Base-by-base conservation (phyloP, 2,329 filamentous ascomycete genomes). In the Curvularia sp. region DNA sequence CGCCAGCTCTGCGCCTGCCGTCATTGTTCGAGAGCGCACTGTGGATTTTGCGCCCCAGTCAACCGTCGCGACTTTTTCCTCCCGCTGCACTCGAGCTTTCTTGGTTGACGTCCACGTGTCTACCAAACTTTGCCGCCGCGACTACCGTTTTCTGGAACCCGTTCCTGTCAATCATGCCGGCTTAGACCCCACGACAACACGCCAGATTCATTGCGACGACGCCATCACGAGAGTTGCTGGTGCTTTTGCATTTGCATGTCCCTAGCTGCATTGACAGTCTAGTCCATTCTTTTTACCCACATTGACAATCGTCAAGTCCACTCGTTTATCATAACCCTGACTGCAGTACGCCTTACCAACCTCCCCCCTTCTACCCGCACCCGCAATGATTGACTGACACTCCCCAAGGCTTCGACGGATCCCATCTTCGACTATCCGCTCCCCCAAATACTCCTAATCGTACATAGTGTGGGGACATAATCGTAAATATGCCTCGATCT, bases 281-380 rank as follows among this genome's bases (percentile, higher is more conserved):
- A 74, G 75, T 75, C 70, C 76, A 77, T 67, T 78, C 76, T 61
- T 77, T 31, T 31, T 77, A 68, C 41, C 53, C 62, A 68, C 52
- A 69, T 77, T 77, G 75, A 76, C 66, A 63, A 68, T 77, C 71
- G 80, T 82, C 80, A 82, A 81, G 74, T 81, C 79, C 81, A 82
- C 79, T 83, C 81, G 80, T 82, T 83, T 82, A 75, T 68, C 72
- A 62, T 63, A 62, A 61, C 68, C 73, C 72, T 74, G 71, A 80
- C 75, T 18, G 18, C 18, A 73, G 74, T 76, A 68, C 46, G 74
- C 69, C 28, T 24, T 30, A 9, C 49, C 38, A n/a, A 10, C 35
- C 20, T n/a, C 49, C 8, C 5, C 41, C n/a, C 28, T 26, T 49
- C 31, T 44, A 50, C 53, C 59, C 42, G 33, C 33, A n/a, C n/a